Conservation (phyloP, 2,329 filamentous ascomycete species). For the Colletotrichum godetiae region DNA sequence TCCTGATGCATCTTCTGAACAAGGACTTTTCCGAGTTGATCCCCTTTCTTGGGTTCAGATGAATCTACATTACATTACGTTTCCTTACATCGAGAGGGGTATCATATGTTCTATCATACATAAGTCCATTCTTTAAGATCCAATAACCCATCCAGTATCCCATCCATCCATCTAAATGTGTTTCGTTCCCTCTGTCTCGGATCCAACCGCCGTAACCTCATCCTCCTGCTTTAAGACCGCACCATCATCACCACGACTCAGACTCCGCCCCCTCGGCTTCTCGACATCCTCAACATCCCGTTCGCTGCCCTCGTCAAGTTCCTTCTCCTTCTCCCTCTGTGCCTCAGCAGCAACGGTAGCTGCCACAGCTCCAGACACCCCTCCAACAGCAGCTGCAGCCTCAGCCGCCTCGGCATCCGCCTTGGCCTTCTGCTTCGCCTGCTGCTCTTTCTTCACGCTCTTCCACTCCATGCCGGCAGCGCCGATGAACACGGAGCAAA, state of each 20-base stretch:
- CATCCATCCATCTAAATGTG: neutral
- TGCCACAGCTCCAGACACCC: neutral
- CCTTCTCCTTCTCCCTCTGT: neutral
- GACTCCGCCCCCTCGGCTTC: neutral
- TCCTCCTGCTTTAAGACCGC: neutral
- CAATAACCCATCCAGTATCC: neutral
- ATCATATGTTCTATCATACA: neutral
- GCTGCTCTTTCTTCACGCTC: slow-evolving; percentile 49
- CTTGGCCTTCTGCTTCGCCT: slow-evolving; percentile 18
- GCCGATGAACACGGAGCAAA: slow-evolving; percentile 64
- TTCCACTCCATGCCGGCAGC: slow-evolving; percentile 70
- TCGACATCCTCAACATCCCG: neutral
- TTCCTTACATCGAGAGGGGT: neutral
- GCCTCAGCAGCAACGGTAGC: neutral
- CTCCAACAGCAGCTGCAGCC: neutral
- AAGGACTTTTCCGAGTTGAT: no score
- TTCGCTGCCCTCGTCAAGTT: neutral
- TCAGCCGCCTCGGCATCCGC: slow-evolving; percentile 14
- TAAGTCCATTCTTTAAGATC: neutral
- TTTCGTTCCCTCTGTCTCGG: neutral
- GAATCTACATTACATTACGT: neutral
- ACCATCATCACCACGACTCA: neutral
- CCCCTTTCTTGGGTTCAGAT: neutral
- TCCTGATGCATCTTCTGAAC: no score
- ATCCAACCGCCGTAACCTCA: neutral